Conservation (phyloP, 2,329 filamentous ascomycete genomes). For the Beauveria varroae region DNA sequence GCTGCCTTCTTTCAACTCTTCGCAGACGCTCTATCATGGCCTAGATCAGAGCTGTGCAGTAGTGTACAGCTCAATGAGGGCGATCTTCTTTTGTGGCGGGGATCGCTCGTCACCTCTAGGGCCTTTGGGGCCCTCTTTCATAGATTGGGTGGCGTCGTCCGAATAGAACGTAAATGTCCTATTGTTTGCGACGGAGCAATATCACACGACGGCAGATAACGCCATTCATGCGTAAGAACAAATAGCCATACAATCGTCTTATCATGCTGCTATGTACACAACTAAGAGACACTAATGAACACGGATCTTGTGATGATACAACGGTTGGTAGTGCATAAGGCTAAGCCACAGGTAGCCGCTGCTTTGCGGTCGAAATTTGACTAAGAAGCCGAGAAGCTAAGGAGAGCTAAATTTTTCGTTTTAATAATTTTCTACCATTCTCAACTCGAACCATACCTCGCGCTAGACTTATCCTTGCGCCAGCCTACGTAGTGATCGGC, state of each 20-base stretch:
- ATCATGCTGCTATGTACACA: not conserved
- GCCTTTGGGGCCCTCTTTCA: not conserved
- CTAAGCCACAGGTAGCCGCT: too few relatives aligned
- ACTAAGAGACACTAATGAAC: not conserved
- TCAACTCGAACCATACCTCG: not conserved
- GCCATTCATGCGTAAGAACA: not conserved
- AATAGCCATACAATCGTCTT: not conserved
- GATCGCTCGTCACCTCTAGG: not conserved
- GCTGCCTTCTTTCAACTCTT: too few relatives aligned
- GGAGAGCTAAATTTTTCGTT: not conserved
- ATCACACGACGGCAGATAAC: not conserved
- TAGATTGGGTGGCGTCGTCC: not conserved
- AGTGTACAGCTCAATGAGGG: too few relatives aligned
- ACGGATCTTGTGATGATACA: not conserved
- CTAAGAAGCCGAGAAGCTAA: not conserved
- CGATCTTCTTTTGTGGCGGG: too few relatives aligned
- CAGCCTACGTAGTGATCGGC: not conserved
- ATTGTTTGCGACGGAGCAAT: slow-evolving; percentile 3
- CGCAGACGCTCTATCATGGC: not conserved
- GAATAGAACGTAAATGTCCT: not conserved
- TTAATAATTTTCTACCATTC: not conserved
- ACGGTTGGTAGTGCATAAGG: not conserved
- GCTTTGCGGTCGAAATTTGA: not conserved
- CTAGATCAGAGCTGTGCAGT: not conserved
- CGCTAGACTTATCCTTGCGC: not conserved